A percentile compares a stretch with the other conserved stretches of the same genome.
These are phyloP conservation scores for Chlorencoelia australis DNA, from an alignment of 2,329 filamentous ascomycete genomes.

Conservation along the genomic window DNA sequence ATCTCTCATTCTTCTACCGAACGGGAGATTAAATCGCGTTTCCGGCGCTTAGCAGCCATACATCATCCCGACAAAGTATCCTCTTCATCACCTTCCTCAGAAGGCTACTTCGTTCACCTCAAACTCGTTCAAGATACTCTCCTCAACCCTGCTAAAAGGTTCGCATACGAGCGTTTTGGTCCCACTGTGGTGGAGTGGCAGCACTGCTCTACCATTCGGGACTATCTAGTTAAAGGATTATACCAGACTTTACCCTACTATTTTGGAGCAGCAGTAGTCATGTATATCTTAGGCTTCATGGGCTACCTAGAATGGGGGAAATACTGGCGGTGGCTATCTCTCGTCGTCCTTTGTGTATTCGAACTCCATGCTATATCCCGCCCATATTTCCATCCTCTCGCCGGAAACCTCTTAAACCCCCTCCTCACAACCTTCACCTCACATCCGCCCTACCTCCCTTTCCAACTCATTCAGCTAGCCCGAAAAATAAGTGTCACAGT, in stretches of 20 bases:
- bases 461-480: conserved; percentile 68
- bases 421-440: conserved; percentile 28
- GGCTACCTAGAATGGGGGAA: conserved; percentile 60
- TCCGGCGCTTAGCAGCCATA: conserved; percentile 29
- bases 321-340: conserved; percentile 54
- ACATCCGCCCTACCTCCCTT: conserved; percentile 65
- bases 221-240: conserved; percentile 63
- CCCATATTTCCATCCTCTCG: conserved; percentile 38
- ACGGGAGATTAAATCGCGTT: conserved; percentile 70
- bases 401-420: conserved; percentile 36
- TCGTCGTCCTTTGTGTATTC: conserved; percentile 43
- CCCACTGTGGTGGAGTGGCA: conserved; percentile 58
- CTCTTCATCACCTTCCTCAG: conserved; percentile 22
- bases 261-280: conserved; percentile 41
- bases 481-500: conserved; percentile 68
- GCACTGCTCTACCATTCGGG: conserved; percentile 56
- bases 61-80: conserved; percentile 39
- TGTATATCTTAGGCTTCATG: conserved; percentile 52
- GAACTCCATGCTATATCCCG: conserved; percentile 48
- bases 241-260: conserved; percentile 52
- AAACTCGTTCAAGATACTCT: conserved; percentile 78
- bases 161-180: conserved; percentile 85
- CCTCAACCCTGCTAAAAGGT: conserved; percentile 63
- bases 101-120: conserved; percentile 65
- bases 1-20: conserved; percentile 61